These are phyloP conservation scores for Metschnikowia baotianmanensis DNA, from an alignment of 805 yeast species.

Conservation along the genomic window DNA sequence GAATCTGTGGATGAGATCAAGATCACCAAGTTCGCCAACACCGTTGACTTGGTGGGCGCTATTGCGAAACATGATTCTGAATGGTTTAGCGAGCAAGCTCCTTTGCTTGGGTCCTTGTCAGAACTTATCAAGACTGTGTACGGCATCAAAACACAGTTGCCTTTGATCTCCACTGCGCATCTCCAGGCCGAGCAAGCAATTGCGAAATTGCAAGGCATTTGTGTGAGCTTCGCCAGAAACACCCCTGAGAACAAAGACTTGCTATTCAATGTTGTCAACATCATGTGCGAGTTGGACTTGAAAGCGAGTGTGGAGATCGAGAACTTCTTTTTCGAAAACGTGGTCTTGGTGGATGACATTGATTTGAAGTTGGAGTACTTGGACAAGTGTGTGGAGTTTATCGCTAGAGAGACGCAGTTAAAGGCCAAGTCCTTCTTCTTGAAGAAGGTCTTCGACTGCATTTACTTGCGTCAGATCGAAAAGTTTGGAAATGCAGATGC, in stretches of 20 bases:
- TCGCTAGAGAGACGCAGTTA: constrained; percentile 43
- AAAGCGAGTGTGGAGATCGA: constrained; percentile 48
- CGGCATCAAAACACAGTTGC: constrained; percentile 29
- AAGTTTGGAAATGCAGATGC: constrained; percentile 45
- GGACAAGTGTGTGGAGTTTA: constrained; percentile 46
- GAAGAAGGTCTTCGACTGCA: constrained; percentile 62
- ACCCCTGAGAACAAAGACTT: constrained; percentile 27
- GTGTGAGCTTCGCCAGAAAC: constrained; percentile 28
- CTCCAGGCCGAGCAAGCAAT: constrained; percentile 72
- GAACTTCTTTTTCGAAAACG: constrained; percentile 53
- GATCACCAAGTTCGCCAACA: constrained; percentile 67
- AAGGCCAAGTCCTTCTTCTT: constrained; percentile 56
- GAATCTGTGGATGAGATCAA: constrained; percentile 54
- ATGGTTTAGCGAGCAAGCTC: constrained; percentile 59
- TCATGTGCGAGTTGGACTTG: constrained; percentile 44
- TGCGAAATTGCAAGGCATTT: constrained; percentile 51
- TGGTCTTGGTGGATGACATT: constrained; percentile 51
- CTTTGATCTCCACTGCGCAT: constrained; percentile 57
- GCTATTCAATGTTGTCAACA: constrained; percentile 31
- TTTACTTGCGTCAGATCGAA: constrained; percentile 60
- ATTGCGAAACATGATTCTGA: constrained; percentile 47
- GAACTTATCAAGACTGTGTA: constrained; percentile 44
- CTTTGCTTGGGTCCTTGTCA: constrained; percentile 42
- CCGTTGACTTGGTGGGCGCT: constrained; percentile 62
- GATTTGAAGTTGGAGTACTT: constrained; percentile 51